Percentiles rank a stretch among this genome's conserved stretches.
Evolutionary conservation across 1,284 basidiomycete genomes (phyloP).

Genomic region (Ustilago shanxiensis): DNA sequence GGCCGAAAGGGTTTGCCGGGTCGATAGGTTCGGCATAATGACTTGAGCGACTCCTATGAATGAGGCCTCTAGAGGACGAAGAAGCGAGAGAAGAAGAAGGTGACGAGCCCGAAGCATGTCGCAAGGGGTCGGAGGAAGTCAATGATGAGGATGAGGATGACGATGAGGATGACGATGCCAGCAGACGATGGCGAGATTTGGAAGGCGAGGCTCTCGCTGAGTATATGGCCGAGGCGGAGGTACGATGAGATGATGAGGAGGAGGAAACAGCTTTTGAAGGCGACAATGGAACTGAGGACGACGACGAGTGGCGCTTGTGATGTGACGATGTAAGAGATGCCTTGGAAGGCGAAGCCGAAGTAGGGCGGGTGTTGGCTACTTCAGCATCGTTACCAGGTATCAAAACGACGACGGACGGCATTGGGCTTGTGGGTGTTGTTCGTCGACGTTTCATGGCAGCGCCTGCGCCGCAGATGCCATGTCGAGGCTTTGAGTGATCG

Average conservation of each 20-base stretch:
- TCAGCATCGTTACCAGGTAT: slow-evolving; percentile 13
- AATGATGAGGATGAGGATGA: slow-evolving; percentile 9
- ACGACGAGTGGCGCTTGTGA: too few relatives aligned
- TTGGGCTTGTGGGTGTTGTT: slow-evolving; percentile 2
- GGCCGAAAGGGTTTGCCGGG: slow-evolving; percentile 26
- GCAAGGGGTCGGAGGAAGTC: not conserved
- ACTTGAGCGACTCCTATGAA: slow-evolving; percentile 7
- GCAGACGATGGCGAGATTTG: not conserved
- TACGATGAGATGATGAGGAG: not conserved
- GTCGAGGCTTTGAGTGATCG: slow-evolving; percentile 8
- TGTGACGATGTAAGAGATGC: not conserved
- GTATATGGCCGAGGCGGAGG: not conserved
- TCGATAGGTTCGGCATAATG: slow-evolving; percentile 16
- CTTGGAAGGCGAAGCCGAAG: slow-evolving; percentile 10
- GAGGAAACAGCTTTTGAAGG: not conserved
- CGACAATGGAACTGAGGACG: too few relatives aligned
- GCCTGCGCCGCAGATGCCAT: slow-evolving; percentile 18
- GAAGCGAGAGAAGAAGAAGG: slow-evolving; percentile 14
- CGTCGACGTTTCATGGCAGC: slow-evolving; percentile 18
- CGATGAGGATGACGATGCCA: not conserved
- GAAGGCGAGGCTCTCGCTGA: not conserved
- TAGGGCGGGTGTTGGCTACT: not conserved
- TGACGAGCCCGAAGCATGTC: slow-evolving; percentile 1
- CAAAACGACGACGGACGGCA: slow-evolving; percentile 32
- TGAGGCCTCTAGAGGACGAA: not conserved